Base-by-base conservation (phyloP, 345 rosid species). In the Hibiscus syriacus region DNA sequence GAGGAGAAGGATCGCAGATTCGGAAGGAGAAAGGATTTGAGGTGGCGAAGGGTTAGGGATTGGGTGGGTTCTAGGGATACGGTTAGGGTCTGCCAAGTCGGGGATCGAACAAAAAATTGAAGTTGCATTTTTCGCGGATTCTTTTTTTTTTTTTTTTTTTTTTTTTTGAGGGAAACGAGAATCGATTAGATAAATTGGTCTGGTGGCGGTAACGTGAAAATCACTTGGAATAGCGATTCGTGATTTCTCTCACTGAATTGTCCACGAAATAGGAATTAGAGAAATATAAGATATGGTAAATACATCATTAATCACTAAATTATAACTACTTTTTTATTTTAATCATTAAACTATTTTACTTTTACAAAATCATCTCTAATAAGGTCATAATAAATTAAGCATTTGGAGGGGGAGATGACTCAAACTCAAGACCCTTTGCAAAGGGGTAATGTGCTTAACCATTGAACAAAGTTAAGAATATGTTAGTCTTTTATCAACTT, bases 81-180 rank as follows among this genome's bases (percentile, higher is more conserved):
- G 70, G 82, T 74, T 67, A 70, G 66, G 69, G 74, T 17, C 55
- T 46, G 78, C 2, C 61, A 67, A 61, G 22, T 62, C 1, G 81
- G 86, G 68, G 80, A 84, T 70, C 79, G 82, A 2, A 91, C 55
- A 71, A 87, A 78, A 73, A 88, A 70, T 64, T 83, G 90, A 22
- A 58, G 62, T 6, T 55, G 66, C 70, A 4, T 70, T 2, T 69
- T 66, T 64, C 32, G 69, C 36, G 55, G 6, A 0, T 1, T n/a
- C n/a, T n/a, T n/a, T n/a, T n/a, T n/a, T n/a, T n/a, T n/a, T n/a
- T n/a, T n/a, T n/a, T n/a, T n/a, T n/a, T n/a, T n/a, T n/a, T n/a
- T n/a, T 5, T 48, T 22, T 22, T 10, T 11, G 3, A 13, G 17
- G n/a, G 8, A 26, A 25, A 25, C 3, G 27, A 2, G 10, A 36